phyloP scores from a whole-genome alignment of 2,329 filamentous ascomycete genomes.

The Paracoccidioides brasiliensis region DNA sequence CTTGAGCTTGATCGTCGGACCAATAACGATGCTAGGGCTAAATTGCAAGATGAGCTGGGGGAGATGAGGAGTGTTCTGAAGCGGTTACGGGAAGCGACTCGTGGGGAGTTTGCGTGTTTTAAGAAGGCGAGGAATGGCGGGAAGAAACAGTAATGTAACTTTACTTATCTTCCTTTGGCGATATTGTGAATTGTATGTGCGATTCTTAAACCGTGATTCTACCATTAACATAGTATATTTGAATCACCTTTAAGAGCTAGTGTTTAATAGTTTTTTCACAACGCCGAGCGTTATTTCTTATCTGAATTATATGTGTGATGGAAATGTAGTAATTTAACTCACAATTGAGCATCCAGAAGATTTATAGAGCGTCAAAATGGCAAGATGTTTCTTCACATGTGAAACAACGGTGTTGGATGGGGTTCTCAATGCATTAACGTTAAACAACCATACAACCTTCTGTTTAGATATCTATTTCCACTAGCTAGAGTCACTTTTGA shows the following conservation, averaged over 20 bases:
- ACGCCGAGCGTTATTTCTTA: neutral
- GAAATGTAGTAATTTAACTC: too few species aligned
- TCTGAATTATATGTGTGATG: neutral
- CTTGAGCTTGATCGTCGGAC: constrained; percentile 79
- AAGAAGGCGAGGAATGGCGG: constrained; percentile 42
- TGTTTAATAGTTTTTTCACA: neutral
- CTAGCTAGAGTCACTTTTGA: too few species aligned
- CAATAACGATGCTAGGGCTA: constrained; percentile 68
- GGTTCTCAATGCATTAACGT: too few species aligned
- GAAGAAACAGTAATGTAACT: neutral
- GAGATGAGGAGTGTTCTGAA: constrained; percentile 84
- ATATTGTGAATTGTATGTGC: neutral
- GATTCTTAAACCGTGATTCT: neutral
- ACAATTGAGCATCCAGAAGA: too few species aligned
- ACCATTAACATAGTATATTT: neutral
- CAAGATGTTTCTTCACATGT: too few species aligned
- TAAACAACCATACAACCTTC: too few species aligned
- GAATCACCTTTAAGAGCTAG: neutral
- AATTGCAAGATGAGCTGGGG: constrained; percentile 73
- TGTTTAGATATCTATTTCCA: too few species aligned
- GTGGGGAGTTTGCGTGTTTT: constrained; percentile 80
- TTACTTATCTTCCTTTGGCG: neutral
- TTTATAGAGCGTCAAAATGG: too few species aligned
- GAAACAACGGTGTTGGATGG: too few species aligned
- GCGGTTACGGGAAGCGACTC: constrained; percentile 64